These are phyloP conservation scores for Leucoagaricus sp. DNA, from an alignment of 1,284 basidiomycete species.

Conservation along the genomic window DNA sequence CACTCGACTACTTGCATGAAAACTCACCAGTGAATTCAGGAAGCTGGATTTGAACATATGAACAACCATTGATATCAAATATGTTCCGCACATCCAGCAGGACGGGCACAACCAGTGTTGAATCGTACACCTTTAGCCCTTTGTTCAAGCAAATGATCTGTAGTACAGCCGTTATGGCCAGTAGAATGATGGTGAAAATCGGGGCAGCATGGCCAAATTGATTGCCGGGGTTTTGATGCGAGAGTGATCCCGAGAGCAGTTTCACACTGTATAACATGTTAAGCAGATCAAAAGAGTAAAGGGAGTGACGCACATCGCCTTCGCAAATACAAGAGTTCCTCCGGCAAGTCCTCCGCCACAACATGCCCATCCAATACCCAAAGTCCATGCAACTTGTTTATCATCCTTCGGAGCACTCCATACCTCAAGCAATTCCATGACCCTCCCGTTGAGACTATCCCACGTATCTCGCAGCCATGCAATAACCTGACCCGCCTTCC, in stretches of 20 bases:
- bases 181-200: constrained; percentile 82
- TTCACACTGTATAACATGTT: constrained; percentile 56
- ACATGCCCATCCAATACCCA: constrained; percentile 92
- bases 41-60: constrained; percentile 25
- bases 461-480: constrained; percentile 38
- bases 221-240: constrained; percentile 79
- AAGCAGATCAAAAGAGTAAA: background rate
- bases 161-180: constrained; percentile 77
- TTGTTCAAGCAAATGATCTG: constrained; percentile 92
- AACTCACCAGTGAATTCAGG: constrained; percentile 31
- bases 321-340: constrained; percentile 88
- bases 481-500: constrained; percentile 23
- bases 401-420: constrained; percentile 83
- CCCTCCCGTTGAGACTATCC: constrained; percentile 48
- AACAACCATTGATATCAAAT: background rate
- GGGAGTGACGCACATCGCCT: constrained; percentile 65
- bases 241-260: constrained; percentile 71
- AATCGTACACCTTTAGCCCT: constrained; percentile 80
- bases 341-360: constrained; percentile 89
- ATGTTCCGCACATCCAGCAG: constrained; percentile 61
- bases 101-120: constrained; percentile 75
- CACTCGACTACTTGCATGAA: background rate
- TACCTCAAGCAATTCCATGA: constrained; percentile 66
- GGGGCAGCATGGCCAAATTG: constrained; percentile 82
- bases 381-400: constrained; percentile 80